A percentile compares a stretch with the other conserved stretches of the same genome.
phyloP scores from a whole-genome alignment of 257 asterid species.

The Solanum appendiculatum region DNA sequence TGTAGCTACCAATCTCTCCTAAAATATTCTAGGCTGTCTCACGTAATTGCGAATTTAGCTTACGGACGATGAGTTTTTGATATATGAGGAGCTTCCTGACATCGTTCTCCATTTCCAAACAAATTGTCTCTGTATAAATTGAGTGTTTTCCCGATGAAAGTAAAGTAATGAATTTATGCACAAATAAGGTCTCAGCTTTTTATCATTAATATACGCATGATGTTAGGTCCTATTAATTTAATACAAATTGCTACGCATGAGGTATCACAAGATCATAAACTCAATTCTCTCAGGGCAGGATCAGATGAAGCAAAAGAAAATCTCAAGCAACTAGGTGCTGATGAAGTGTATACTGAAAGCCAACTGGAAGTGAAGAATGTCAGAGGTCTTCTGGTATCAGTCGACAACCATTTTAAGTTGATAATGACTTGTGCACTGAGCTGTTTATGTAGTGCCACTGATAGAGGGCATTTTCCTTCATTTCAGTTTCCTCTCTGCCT shows the following conservation, averaged over 20 bases:
- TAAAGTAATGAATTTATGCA: background rate
- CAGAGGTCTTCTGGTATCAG: slow-evolving; percentile 70
- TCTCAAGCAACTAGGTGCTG: slow-evolving; percentile 80
- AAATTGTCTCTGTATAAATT: background rate
- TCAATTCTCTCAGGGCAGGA: slow-evolving; percentile 55
- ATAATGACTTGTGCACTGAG: background rate
- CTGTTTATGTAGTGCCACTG: background rate
- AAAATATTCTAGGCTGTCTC: background rate
- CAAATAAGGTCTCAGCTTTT: background rate
- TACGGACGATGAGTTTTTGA: background rate
- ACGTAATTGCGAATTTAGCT: background rate
- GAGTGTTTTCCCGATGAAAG: background rate
- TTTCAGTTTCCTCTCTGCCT: background rate
- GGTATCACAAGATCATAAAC: background rate
- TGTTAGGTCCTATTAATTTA: background rate
- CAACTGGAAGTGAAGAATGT: slow-evolving; percentile 71
- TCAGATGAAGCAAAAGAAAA: slow-evolving; percentile 73
- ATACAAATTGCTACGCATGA: background rate
- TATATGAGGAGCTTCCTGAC: background rate
- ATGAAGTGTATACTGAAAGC: slow-evolving; percentile 76
- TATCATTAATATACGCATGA: background rate
- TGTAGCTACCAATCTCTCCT: background rate
- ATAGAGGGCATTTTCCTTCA: background rate
- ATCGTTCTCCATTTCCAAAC: background rate
- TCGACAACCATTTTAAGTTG: background rate